phyloP scores from a whole-genome alignment of 345 rosid species.

The Conringia planisiliqua region DNA sequence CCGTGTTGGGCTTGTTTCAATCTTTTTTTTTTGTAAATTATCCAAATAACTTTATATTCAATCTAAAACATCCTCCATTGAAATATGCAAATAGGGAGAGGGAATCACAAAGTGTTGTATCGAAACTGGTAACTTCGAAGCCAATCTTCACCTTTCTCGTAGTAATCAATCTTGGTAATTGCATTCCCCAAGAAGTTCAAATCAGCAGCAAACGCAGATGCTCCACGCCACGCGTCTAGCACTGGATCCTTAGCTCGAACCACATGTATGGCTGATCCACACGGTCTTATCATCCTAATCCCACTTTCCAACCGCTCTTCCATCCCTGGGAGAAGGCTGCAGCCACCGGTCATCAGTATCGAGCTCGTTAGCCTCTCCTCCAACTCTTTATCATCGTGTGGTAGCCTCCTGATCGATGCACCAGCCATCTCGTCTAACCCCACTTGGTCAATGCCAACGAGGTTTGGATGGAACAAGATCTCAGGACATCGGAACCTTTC shows the following conservation, averaged over 20 bases:
- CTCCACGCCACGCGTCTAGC: conserved; percentile 98
- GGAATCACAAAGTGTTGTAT: conserved; percentile 33
- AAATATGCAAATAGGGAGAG: background rate
- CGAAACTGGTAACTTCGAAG: conserved; percentile 63
- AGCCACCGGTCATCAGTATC: conserved; percentile 78
- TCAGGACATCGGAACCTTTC: conserved; percentile 92
- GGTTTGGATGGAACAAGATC: conserved; percentile 72
- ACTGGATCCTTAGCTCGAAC: conserved; percentile 71
- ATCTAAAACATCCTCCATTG: background rate
- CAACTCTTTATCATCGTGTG: conserved; percentile 38
- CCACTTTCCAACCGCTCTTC: conserved; percentile 69
- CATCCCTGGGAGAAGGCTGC: conserved; percentile 66
- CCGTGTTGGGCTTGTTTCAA: background rate
- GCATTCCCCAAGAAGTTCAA: conserved; percentile 57
- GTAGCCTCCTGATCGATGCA: conserved; percentile 66
- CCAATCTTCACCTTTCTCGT: conserved; percentile 96
- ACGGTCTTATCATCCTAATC: conserved; percentile 78
- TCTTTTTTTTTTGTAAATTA: background rate
- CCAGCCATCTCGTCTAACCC: conserved; percentile 90
- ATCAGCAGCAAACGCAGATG: conserved; percentile 64
- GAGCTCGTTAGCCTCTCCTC: conserved; percentile 69
- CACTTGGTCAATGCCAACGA: conserved; percentile 77
- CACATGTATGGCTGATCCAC: conserved; percentile 63
- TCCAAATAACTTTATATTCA: background rate
- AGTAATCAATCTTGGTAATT: conserved; percentile 63